Percentiles rank a stretch among this genome's conserved stretches.
Evolutionary conservation across 2,329 filamentous ascomycete genomes (phyloP).

Genomic region (Passalora sequoiae): DNA sequence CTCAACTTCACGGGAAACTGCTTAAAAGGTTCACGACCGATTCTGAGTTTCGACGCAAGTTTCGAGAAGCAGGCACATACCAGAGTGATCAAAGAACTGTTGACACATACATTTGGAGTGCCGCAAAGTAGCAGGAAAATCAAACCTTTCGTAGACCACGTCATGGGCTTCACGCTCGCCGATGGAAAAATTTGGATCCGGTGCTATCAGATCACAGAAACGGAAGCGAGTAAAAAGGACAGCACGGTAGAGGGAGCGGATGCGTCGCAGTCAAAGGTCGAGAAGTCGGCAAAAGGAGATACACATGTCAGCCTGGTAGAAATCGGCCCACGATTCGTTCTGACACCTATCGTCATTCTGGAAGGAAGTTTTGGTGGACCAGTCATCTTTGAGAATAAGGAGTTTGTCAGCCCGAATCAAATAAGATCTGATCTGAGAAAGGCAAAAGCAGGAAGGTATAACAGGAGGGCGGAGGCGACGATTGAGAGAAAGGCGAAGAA

Average conservation of each 20-base stretch:
- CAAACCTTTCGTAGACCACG: conserved; percentile 94
- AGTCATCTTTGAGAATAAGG: conserved; percentile 96
- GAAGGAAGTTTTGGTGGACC: conserved; percentile 94
- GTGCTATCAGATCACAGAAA: conserved; percentile 88
- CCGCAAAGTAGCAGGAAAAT: conserved; percentile 81
- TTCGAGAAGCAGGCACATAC: conserved; percentile 71
- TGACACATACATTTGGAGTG: conserved; percentile 86
- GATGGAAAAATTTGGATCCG: conserved; percentile 96
- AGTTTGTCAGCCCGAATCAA: conserved; percentile 93
- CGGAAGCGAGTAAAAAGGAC: conserved; percentile 55
- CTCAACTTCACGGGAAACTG: conserved; percentile 96
- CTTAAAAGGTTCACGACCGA: conserved; percentile 82
- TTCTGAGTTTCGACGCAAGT: conserved; percentile 83
- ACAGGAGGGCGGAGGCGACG: conserved; percentile 66
- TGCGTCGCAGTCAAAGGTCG: conserved; percentile 34
- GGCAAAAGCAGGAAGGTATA: conserved; percentile 72
- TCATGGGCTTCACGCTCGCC: conserved; percentile 85
- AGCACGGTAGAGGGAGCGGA: conserved; percentile 34
- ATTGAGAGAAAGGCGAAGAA: conserved; percentile 69
- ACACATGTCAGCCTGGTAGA: conserved; percentile 81
- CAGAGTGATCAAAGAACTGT: conserved; percentile 78
- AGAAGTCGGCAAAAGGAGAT: conserved; percentile 46
- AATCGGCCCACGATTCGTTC: conserved; percentile 86
- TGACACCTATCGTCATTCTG: conserved; percentile 91
- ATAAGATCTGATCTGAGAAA: conserved; percentile 74